Evolutionary conservation across 768 basidiomycete genomes (phyloP).

Genomic region (Lactifluus hygrophoroides): DNA sequence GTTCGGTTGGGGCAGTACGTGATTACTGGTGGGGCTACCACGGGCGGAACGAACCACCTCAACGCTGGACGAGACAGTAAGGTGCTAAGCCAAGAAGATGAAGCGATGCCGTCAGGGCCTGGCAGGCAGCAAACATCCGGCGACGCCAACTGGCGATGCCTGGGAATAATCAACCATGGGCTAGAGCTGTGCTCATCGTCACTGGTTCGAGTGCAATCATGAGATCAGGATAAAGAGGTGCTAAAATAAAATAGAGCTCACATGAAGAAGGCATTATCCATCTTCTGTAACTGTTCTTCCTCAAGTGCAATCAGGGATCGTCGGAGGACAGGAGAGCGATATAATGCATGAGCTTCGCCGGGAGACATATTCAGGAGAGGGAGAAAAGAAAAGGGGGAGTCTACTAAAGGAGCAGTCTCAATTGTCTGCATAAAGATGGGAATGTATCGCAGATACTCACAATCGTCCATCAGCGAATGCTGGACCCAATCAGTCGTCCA

Average conservation of each 20-base stretch:
- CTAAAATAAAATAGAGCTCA: constrained; percentile 29
- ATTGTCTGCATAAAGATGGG: background rate
- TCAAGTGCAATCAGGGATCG: constrained; percentile 43
- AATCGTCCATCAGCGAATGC: constrained; percentile 54
- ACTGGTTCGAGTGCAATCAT: background rate
- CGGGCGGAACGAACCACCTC: constrained; percentile 81
- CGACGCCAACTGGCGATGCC: constrained; percentile 23
- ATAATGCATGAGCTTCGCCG: constrained; percentile 54
- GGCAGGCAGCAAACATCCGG: constrained; percentile 37
- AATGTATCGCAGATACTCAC: constrained; percentile 33
- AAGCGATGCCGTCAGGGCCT: constrained; percentile 51
- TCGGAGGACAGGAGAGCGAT: constrained; percentile 50
- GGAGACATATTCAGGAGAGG: constrained; percentile 57
- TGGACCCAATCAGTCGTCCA: constrained; percentile 84
- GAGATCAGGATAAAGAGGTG: background rate
- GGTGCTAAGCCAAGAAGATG: constrained; percentile 58
- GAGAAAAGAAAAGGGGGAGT: constrained; percentile 74
- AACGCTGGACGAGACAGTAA: constrained; percentile 72
- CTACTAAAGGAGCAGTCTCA: constrained; percentile 24
- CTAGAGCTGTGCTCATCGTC: constrained; percentile 18
- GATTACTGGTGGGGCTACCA: constrained; percentile 74
- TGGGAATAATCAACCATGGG: constrained; percentile 31
- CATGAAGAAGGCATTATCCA: constrained; percentile 38
- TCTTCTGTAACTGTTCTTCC: constrained; percentile 33
- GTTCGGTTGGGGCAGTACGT: constrained; percentile 67